Conservation (phyloP, 2,329 filamentous ascomycete species). For the Tolypocladium endophyticum region DNA sequence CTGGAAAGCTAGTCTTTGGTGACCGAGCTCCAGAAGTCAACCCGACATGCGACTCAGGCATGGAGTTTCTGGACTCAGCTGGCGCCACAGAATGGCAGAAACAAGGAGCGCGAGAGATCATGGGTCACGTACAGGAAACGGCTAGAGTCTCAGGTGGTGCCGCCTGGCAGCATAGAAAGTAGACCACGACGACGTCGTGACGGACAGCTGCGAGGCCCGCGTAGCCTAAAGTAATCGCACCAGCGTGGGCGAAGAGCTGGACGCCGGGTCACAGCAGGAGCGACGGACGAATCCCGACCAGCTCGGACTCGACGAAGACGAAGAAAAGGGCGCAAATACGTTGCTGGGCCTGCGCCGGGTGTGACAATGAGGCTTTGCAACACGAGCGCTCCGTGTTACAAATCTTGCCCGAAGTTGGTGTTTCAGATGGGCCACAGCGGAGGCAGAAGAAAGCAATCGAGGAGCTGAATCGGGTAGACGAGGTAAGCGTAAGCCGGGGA, state of each 20-base stretch:
- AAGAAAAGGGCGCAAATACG: conserved; percentile 1
- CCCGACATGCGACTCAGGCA: neutral
- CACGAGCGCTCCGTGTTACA: neutral
- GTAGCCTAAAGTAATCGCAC: neutral
- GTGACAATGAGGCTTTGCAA: neutral
- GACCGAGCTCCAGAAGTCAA: neutral
- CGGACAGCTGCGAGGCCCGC: neutral
- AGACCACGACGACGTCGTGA: neutral
- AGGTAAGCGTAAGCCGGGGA: conserved; percentile 6
- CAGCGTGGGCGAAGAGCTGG: neutral
- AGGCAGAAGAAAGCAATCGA: neutral
- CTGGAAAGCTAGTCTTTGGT: neutral
- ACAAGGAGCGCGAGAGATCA: neutral
- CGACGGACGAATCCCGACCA: neutral
- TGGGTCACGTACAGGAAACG: conserved; percentile 4
- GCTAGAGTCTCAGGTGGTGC: conserved; percentile 2
- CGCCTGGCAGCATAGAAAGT: neutral
- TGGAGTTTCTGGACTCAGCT: neutral
- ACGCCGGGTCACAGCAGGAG: neutral
- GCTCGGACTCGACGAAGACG: neutral
- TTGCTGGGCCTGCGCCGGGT: neutral
- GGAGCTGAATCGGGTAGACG: conserved; percentile 7
- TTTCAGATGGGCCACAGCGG: conserved; percentile 16
- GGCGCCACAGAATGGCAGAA: conserved; percentile 6
- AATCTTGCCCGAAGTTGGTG: conserved; percentile 8